Percentiles rank a stretch among this genome's conserved stretches.
Conservation (phyloP, 1,284 basidiomycete species). For the Cryptococcus deneoformans region DNA sequence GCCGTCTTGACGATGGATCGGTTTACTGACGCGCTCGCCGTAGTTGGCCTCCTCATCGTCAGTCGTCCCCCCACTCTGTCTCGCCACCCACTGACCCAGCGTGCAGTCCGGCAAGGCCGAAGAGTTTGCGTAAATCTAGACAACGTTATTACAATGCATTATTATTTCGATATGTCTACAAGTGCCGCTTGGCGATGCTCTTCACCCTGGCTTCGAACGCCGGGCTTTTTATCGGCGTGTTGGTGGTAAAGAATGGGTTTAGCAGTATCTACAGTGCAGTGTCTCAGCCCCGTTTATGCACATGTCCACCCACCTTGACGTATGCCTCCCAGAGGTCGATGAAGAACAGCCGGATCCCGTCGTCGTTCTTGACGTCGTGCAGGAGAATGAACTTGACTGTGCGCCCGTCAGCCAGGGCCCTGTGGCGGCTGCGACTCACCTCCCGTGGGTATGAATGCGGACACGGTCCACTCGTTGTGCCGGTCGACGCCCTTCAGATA, state of each 20-base stretch:
- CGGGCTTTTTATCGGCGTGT: conserved; percentile 71
- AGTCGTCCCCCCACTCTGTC: conserved; percentile 14
- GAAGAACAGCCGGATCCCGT: conserved; percentile 86
- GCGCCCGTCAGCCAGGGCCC: neutral
- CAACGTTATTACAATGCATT: conserved; percentile 11
- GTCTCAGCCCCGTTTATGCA: neutral
- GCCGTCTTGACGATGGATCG: too few species aligned
- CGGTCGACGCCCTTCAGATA: conserved; percentile 90
- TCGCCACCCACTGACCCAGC: neutral
- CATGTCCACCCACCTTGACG: conserved; percentile 66
- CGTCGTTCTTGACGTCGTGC: conserved; percentile 93
- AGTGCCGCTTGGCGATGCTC: conserved; percentile 78
- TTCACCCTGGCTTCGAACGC: conserved; percentile 79
- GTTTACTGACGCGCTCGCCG: conserved; percentile 14
- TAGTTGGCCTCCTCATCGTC: conserved; percentile 51
- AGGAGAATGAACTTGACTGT: conserved; percentile 75
- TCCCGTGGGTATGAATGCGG: conserved; percentile 86
- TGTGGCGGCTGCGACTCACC: conserved; percentile 59
- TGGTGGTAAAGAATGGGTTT: conserved; percentile 90
- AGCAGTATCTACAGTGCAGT: conserved; percentile 62
- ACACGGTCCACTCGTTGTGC: conserved; percentile 96
- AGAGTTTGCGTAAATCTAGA: conserved; percentile 42
- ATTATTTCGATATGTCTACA: conserved; percentile 53
- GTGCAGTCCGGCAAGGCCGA: conserved; percentile 49
- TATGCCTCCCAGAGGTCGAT: conserved; percentile 93